phyloP scores from a whole-genome alignment of 805 yeast species.

The Lipomyces chichibuensis region DNA sequence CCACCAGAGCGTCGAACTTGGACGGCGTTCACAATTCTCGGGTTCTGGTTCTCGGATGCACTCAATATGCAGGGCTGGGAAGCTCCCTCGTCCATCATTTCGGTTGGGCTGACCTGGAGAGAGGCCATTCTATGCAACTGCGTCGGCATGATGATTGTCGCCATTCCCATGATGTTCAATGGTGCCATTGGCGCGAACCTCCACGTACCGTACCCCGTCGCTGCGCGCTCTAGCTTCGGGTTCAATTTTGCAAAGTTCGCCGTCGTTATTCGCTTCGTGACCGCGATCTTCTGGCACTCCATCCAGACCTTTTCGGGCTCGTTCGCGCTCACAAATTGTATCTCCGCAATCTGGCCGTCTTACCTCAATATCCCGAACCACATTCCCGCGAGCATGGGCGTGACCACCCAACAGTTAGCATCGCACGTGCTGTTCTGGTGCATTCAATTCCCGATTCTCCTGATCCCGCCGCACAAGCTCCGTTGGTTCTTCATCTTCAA shows the following conservation, averaged over 20 bases:
- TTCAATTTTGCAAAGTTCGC: conserved; percentile 33
- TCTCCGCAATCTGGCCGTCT: conserved; percentile 37
- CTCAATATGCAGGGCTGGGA: conserved; percentile 37
- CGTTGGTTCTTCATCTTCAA: conserved; percentile 32
- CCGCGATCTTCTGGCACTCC: conserved; percentile 36
- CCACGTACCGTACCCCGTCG: conserved; percentile 84
- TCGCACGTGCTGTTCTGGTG: conserved; percentile 33
- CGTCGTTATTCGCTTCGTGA: conserved; percentile 30
- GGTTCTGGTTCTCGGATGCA: conserved; percentile 37
- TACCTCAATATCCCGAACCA: conserved; percentile 33
- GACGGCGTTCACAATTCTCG: conserved; percentile 33
- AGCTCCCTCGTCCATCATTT: conserved; percentile 31
- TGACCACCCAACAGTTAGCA: conserved; percentile 35
- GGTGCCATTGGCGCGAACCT: conserved; percentile 80
- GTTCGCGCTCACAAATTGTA: conserved; percentile 30
- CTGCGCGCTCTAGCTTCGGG: conserved; percentile 80
- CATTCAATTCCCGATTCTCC: conserved; percentile 32
- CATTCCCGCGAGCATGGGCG: conserved; percentile 31
- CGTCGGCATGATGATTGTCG: conserved; percentile 52
- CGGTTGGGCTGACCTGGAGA: conserved; percentile 35
- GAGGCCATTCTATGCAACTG: conserved; percentile 31
- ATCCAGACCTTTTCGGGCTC: conserved; percentile 35
- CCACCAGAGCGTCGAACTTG: conserved; percentile 34
- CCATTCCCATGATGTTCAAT: conserved; percentile 66
- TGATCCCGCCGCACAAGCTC: conserved; percentile 37